These are phyloP conservation scores for Dicorynia guianensis DNA, from an alignment of 306 rosid genomes.

Conservation along the genomic window DNA sequence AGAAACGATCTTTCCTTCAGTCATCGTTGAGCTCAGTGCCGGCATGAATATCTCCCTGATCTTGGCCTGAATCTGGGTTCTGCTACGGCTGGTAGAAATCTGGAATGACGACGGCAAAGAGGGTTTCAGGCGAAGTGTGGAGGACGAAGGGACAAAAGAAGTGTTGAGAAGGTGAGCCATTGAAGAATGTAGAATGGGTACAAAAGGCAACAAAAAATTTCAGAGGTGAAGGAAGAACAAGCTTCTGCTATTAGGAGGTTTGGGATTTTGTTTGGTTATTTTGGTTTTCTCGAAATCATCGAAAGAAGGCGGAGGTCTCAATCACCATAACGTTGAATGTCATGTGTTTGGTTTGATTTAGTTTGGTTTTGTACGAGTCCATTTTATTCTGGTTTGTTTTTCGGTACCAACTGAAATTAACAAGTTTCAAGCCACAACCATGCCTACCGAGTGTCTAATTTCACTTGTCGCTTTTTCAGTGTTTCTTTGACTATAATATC, in stretches of 20 bases:
- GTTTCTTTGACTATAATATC: too few species aligned
- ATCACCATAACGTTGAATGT: slow-evolving; percentile 51
- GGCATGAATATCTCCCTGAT: slow-evolving; percentile 99
- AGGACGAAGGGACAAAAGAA: slow-evolving; percentile 59
- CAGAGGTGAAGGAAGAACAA: not conserved
- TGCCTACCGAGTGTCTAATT: too few species aligned
- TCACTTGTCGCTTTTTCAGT: too few species aligned
- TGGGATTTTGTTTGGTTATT: not conserved
- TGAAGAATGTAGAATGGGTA: slow-evolving; percentile 17
- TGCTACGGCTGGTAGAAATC: slow-evolving; percentile 29
- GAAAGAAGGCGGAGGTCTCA: slow-evolving; percentile 81
- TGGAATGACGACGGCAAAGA: not conserved
- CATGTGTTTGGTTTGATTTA: not conserved
- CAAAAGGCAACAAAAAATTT: not conserved
- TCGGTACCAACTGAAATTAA: too few species aligned
- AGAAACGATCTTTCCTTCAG: slow-evolving; percentile 94
- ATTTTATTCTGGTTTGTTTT: too few species aligned
- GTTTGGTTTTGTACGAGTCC: not conserved
- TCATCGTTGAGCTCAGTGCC: slow-evolving; percentile 96
- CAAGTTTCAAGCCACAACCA: too few species aligned
- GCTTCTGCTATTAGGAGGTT: not conserved
- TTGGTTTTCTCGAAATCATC: slow-evolving; percentile 67
- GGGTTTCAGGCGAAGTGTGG: slow-evolving; percentile 40
- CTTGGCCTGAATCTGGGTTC: slow-evolving; percentile 68
- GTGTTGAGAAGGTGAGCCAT: slow-evolving; percentile 89